Evolutionary conservation across 2,329 filamentous ascomycete genomes (phyloP), one percentile per base, ranked within the genome.

Genomic region (Sclerotinia nivalis): DNA sequence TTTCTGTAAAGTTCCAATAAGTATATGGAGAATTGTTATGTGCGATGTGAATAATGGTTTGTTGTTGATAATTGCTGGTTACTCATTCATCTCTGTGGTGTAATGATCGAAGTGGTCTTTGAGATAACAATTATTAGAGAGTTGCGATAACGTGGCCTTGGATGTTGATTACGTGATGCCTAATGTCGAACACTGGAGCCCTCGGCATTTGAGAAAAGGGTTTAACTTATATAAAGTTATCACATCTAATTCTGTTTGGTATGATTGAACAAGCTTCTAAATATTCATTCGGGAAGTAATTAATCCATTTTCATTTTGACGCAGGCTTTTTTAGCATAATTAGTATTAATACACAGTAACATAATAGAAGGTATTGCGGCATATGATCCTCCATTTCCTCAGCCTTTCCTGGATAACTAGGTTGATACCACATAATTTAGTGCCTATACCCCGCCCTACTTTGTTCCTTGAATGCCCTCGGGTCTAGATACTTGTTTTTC

Each of bases 121-220:
- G 40, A 62, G 60, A 62, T 62, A 62, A 62, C 20, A 45, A 50
- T 45, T 61, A 50, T 45, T 61, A 34, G 22, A 10, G 22, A n/a
- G 20, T 37, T 62, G 31, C 45, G 60, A 62, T 62, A 62, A 37
- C 60, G 60, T 62, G 60, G 60, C 60, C 45, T 62, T 15, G 45
- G 31, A 25, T 25, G 1, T 22, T 25, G 60, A 50, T 62, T 62
- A 62, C 60, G 1, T 62, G 49, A 62, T 62, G 7, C 12, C 34
- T 2, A 34, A 2, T 34, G 54, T 8, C 7, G 6, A 18, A 55
- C 50, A 18, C 25, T 54, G 34, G 34, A 34, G 34, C 34, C 7
- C 15, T 43, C 40, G 40, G 40, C 40, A 18, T 18, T 43, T 43
- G 40, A 43, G 40, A 43, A 43, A 43, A 13, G 13, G 40, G 40